Conservation (phyloP, 495 filamentous ascomycete genomes). For the Cetradonia linearis region DNA sequence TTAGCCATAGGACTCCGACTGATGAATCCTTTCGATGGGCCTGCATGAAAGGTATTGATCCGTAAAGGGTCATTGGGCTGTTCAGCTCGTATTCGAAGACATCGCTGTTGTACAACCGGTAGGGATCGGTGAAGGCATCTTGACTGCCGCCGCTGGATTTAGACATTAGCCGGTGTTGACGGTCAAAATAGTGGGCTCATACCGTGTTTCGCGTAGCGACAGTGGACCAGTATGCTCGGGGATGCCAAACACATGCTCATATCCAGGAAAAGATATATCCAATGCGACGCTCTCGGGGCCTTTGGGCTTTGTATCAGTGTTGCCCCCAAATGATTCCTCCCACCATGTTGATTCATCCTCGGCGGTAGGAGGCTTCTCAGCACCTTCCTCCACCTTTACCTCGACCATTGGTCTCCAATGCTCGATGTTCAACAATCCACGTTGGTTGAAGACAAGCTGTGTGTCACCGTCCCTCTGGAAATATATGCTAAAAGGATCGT, state of each 20-base stretch:
- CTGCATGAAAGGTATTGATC: constrained; percentile 91
- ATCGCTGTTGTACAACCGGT: constrained; percentile 89
- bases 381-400: constrained; percentile 39
- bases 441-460: constrained; percentile 76
- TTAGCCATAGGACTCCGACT: constrained; percentile 94
- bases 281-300: constrained; percentile 80
- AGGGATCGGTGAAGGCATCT: constrained; percentile 46
- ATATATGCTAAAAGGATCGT: constrained; percentile 72
- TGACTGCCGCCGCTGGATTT: not conserved
- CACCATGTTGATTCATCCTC: constrained; percentile 87
- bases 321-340: constrained; percentile 91
- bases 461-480: constrained; percentile 72
- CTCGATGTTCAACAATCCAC: constrained; percentile 82
- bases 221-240: constrained; percentile 84
- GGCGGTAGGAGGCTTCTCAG: constrained; percentile 32
- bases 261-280: constrained; percentile 85
- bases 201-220: constrained; percentile 76
- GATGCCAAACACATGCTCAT: constrained; percentile 86
- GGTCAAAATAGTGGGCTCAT: constrained; percentile 10
- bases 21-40: constrained; percentile 86
- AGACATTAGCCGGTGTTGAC: not conserved
- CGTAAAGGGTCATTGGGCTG: constrained; percentile 96
- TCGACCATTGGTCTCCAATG: constrained; percentile 90
- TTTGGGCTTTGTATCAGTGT: constrained; percentile 84
- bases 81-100: constrained; percentile 96